Evolutionary conservation across 768 basidiomycete genomes (phyloP).

Genomic region (Lactarius quietus): DNA sequence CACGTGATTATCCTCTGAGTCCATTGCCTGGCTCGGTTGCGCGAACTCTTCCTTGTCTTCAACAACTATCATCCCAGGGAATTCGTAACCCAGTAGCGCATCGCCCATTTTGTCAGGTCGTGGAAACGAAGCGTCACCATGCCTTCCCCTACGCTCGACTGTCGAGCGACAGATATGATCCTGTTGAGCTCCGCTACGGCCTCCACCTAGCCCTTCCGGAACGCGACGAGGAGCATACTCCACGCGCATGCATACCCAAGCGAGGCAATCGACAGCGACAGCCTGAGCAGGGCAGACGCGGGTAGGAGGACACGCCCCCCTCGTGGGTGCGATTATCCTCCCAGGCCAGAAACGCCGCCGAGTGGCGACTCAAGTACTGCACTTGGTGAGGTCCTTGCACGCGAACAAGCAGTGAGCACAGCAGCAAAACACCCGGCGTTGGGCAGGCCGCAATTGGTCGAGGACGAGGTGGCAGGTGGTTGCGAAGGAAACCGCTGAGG

Average conservation of each 20-base stretch:
- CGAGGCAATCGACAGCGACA: slow-evolving; percentile 46
- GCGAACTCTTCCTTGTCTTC: no score
- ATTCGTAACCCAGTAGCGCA: no score
- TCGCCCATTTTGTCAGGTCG: no score
- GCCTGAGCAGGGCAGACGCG: slow-evolving; percentile 44
- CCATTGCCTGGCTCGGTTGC: no score
- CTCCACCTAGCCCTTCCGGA: slow-evolving; percentile 59
- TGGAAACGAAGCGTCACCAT: no score
- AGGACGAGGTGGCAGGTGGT: slow-evolving; percentile 61
- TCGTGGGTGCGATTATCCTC: background rate
- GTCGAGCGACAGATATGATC: slow-evolving; percentile 36
- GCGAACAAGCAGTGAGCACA: slow-evolving; percentile 24
- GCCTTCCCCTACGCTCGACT: background rate
- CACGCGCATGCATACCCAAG: slow-evolving; percentile 31
- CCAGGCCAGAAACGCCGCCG: slow-evolving; percentile 52
- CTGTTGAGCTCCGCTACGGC: slow-evolving; percentile 51
- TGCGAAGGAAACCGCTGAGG: slow-evolving; percentile 46
- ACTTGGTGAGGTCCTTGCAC: slow-evolving; percentile 31
- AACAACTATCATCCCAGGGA: no score
- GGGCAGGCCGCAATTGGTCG: slow-evolving; percentile 57
- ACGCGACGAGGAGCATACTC: slow-evolving; percentile 45
- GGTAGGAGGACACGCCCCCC: slow-evolving; percentile 51
- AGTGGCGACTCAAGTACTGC: slow-evolving; percentile 33
- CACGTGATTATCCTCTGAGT: no score
- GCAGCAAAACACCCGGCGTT: slow-evolving; percentile 33